phyloP scores from a whole-genome alignment of 139 green algal species.

The Tetradesmus lagerheimii region DNA sequence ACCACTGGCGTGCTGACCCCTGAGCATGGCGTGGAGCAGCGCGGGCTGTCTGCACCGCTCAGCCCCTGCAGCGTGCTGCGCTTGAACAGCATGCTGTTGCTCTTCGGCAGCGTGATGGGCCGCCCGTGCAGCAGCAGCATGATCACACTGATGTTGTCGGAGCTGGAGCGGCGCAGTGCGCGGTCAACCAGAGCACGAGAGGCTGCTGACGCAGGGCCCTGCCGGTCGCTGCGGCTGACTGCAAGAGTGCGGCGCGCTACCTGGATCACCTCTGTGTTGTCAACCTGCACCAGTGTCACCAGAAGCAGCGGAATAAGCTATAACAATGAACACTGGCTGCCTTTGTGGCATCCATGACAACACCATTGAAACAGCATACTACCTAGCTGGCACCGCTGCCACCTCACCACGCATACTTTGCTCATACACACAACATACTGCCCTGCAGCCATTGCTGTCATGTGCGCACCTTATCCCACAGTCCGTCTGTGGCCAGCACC shows the following conservation, averaged over 20 bases:
- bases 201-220: not conserved
- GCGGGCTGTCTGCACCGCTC: not conserved
- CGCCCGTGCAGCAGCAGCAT: constrained; percentile 44
- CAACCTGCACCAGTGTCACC: not conserved
- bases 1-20: not conserved
- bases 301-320: no score
- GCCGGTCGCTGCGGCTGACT: not conserved
- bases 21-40: not conserved
- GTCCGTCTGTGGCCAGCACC: constrained; percentile 67
- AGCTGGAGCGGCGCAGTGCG: constrained; percentile 22
- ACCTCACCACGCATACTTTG: no score
- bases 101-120: constrained; percentile 43
- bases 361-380: no score
- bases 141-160: constrained; percentile 48
- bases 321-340: no score
- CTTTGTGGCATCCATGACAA: no score
- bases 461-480: constrained; percentile 67
- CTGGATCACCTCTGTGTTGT: constrained; percentile 24
- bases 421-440: no score
- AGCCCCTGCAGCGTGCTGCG: not conserved
- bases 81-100: constrained; percentile 53
- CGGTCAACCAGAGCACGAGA: constrained; percentile 34
- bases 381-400: no score
- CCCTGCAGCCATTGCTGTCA: constrained; percentile 1
- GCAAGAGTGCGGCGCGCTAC: constrained; percentile 27